phyloP scores from a whole-genome alignment of 176 grass and related monocot genomes.

The Eragrostis nindensis region DNA sequence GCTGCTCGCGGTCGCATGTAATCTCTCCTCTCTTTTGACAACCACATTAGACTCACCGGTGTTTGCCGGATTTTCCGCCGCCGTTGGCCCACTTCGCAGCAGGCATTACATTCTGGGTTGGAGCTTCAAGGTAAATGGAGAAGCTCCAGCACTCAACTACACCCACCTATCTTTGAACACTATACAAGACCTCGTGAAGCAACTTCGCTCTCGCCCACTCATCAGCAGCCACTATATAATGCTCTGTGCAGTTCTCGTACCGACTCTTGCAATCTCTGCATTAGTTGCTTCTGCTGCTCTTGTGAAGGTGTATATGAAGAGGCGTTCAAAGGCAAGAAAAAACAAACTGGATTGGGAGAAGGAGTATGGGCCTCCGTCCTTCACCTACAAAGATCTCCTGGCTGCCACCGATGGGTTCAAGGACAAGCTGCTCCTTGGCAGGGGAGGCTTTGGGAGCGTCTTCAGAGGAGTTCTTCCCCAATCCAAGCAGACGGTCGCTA shows the following conservation, averaged over 20 bases:
- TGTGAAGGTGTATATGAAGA: background rate
- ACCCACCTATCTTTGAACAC: background rate
- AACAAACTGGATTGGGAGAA: background rate
- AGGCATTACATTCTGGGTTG: constrained; percentile 45
- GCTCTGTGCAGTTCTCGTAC: background rate
- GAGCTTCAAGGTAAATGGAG: constrained; percentile 48
- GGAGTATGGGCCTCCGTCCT: background rate
- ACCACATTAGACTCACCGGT: background rate
- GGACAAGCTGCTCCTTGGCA: background rate
- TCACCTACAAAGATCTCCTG: background rate
- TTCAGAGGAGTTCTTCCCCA: background rate
- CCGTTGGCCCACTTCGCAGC: background rate
- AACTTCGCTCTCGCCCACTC: background rate
- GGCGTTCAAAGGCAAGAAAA: background rate
- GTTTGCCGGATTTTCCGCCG: constrained; percentile 40
- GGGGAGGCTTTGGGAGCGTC: background rate
- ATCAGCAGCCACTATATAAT: background rate
- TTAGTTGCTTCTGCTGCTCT: background rate
- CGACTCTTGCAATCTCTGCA: background rate
- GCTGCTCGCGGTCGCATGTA: background rate
- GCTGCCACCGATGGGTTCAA: background rate
- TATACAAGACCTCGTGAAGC: background rate
- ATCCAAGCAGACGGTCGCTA: background rate
- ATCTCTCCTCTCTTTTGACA: constrained; percentile 18
- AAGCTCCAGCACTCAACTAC: constrained; percentile 34